Evolutionary conservation across 345 rosid species (phyloP).

Genomic region (Pelargonium nanum): DNA sequence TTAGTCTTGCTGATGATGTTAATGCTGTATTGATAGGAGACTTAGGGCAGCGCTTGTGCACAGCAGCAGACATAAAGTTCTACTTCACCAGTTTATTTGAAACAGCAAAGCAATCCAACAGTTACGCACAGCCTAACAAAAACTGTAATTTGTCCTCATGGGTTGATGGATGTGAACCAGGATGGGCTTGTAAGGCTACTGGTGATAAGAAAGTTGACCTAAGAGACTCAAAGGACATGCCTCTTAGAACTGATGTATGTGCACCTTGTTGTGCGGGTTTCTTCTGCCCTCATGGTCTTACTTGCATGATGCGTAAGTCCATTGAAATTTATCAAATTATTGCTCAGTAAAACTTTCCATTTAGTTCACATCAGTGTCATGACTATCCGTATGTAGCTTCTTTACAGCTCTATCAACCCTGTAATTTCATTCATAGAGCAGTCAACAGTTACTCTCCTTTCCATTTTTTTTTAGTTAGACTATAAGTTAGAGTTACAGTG

Average conservation of each 20-base stretch:
- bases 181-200: slow-evolving; percentile 77
- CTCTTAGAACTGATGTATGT: slow-evolving; percentile 43
- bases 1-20: slow-evolving; percentile 7
- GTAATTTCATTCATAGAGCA: not conserved
- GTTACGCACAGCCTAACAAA: slow-evolving; percentile 64
- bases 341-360: not conserved
- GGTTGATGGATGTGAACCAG: slow-evolving; percentile 96
- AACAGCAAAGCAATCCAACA: slow-evolving; percentile 30
- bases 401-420: not conserved
- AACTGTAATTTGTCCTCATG: slow-evolving; percentile 84
- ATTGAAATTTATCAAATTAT: not conserved
- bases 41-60: slow-evolving; percentile 56
- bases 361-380: not conserved
- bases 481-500: no score
- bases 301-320: slow-evolving; percentile 97
- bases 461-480: not conserved
- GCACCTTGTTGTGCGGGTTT: slow-evolving; percentile 80
- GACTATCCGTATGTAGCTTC: not conserved
- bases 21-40: slow-evolving; percentile 46
- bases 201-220: slow-evolving; percentile 35
- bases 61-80: slow-evolving; percentile 80
- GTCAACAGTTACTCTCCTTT: not conserved
- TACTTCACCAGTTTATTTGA: slow-evolving; percentile 50
- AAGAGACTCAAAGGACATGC: slow-evolving; percentile 44
- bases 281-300: slow-evolving; percentile 93